These are phyloP conservation scores for Wilcoxina mikolae DNA, from an alignment of 495 filamentous ascomycete species.

Conservation along the genomic window DNA sequence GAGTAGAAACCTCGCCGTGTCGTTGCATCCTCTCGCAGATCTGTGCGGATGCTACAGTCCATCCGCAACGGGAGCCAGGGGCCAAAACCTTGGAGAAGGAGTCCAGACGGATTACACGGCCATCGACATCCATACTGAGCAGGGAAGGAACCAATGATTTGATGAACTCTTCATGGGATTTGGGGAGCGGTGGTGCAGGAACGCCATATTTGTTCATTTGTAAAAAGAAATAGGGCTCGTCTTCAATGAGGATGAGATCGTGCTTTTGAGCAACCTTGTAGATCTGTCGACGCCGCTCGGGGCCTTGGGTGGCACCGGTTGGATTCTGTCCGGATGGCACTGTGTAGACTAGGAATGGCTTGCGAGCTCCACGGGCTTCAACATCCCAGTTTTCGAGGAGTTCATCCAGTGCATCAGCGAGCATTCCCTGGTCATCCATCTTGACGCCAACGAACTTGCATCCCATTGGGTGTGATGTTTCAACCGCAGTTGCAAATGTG, in stretches of 20 bases:
- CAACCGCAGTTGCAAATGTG: constrained; percentile 67
- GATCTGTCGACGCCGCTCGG: constrained; percentile 48
- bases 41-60: constrained; percentile 70
- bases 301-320: constrained; percentile 67
- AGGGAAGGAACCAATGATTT: constrained; percentile 42
- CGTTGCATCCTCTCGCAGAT: constrained; percentile 64
- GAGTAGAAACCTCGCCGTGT: constrained; percentile 62
- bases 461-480: constrained; percentile 66
- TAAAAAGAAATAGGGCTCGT: constrained; percentile 94
- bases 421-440: constrained; percentile 65
- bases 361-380: constrained; percentile 41
- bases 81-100: constrained; percentile 73
- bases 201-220: constrained; percentile 76
- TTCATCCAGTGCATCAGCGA: constrained; percentile 50
- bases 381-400: constrained; percentile 50
- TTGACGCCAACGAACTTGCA: constrained; percentile 53
- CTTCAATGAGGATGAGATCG: constrained; percentile 78
- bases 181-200: constrained; percentile 29
- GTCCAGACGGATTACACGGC: constrained; percentile 57
- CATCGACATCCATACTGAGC: constrained; percentile 50
- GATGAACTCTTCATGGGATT: constrained; percentile 35
- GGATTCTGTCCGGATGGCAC: constrained; percentile 85
- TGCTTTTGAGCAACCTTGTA: constrained; percentile 68
- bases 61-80: constrained; percentile 60
- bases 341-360: constrained; percentile 67